phyloP scores from a whole-genome alignment of 176 grass and related monocot genomes.

The Rhynchospora breviuscula region DNA sequence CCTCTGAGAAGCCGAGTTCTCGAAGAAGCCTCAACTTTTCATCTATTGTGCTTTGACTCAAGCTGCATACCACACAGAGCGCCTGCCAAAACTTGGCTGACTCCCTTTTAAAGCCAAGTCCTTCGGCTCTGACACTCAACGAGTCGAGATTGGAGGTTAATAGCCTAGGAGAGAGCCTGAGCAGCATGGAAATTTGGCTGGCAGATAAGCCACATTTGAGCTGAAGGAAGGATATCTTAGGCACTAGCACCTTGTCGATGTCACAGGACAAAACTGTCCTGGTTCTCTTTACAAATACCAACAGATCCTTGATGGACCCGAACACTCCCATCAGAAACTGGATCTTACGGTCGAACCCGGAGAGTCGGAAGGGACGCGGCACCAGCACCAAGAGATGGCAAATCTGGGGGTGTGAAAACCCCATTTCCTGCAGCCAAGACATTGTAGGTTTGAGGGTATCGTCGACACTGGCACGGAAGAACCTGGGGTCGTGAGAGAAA shows the following conservation, averaged over 20 bases:
- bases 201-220: slow-evolving; percentile 23
- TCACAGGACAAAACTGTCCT: slow-evolving; percentile 17
- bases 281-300: slow-evolving; percentile 21
- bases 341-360: slow-evolving; percentile 34
- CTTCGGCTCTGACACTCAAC: slow-evolving; percentile 21
- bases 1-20: slow-evolving; percentile 36
- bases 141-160: slow-evolving; percentile 19
- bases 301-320: slow-evolving; percentile 24
- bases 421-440: slow-evolving; percentile 16
- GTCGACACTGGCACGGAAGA: slow-evolving; percentile 41
- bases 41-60: slow-evolving; percentile 35
- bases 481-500: slow-evolving; percentile 21
- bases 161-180: slow-evolving; percentile 23
- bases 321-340: slow-evolving; percentile 36
- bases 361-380: slow-evolving; percentile 8
- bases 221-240: slow-evolving; percentile 42
- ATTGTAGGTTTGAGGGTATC: slow-evolving; percentile 36
- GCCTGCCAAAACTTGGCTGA: slow-evolving; percentile 38
- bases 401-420: slow-evolving; percentile 33
- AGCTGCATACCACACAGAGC: slow-evolving; percentile 27
- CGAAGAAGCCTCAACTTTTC: slow-evolving; percentile 33
- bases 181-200: slow-evolving; percentile 12
- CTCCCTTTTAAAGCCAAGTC: slow-evolving; percentile 26
- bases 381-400: neutral
- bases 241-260: slow-evolving; percentile 32